These are phyloP conservation scores for Lasiodiplodia theobromae DNA, from an alignment of 2,329 filamentous ascomycete genomes.

Conservation along the genomic window DNA sequence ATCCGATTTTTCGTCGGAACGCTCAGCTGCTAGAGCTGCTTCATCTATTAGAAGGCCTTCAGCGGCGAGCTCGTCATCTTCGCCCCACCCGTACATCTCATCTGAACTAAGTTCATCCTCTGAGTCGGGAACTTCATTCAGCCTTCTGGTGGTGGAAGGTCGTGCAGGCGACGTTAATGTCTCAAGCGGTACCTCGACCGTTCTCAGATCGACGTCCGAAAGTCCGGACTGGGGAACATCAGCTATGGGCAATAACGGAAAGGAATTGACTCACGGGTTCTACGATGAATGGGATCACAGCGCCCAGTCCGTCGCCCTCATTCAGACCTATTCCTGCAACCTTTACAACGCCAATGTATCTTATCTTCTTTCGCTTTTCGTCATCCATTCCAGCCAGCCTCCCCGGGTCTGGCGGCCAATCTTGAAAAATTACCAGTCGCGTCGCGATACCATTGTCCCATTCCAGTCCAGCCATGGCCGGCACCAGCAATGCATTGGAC, in stretches of 20 bases:
- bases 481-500: constrained; percentile 72
- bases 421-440: constrained; percentile 78
- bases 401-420: constrained; percentile 58
- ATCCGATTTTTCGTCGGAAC: background rate
- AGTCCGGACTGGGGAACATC: constrained; percentile 43
- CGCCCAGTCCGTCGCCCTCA: constrained; percentile 52
- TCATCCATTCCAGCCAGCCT: constrained; percentile 39
- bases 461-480: constrained; percentile 74
- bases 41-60: constrained; percentile 46
- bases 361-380: constrained; percentile 42
- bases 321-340: constrained; percentile 48
- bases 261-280: constrained; percentile 50
- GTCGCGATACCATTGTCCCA: constrained; percentile 83
- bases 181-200: constrained; percentile 19
- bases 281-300: constrained; percentile 59
- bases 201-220: constrained; percentile 36
- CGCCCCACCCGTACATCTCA: constrained; percentile 76
- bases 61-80: constrained; percentile 62
- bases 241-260: constrained; percentile 32
- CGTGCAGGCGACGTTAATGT: constrained; percentile 37
- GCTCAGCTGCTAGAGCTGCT: constrained; percentile 30
- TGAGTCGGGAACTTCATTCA: constrained; percentile 64
- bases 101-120: constrained; percentile 68
- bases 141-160: constrained; percentile 69
- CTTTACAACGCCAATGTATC: constrained; percentile 55